phyloP scores from a whole-genome alignment of 257 asterid species.

The Solanum piurae region DNA sequence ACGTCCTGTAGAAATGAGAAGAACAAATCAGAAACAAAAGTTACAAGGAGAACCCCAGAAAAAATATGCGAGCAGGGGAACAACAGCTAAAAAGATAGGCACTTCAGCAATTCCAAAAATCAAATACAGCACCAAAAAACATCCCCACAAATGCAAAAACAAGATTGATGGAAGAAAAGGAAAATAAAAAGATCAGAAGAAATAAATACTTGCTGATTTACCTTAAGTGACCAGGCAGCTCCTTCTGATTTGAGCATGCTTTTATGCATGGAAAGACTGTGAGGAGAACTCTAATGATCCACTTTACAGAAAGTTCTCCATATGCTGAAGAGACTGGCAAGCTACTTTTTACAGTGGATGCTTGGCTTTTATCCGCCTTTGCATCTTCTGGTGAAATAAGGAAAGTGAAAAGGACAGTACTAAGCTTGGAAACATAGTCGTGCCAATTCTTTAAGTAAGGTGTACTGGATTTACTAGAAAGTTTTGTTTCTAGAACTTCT shows the following conservation, averaged over 20 bases:
- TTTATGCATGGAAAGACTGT: slow-evolving; percentile 84
- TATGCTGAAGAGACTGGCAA: slow-evolving; percentile 59
- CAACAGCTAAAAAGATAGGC: not conserved
- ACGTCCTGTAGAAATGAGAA: slow-evolving; percentile 46
- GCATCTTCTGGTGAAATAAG: slow-evolving; percentile 58
- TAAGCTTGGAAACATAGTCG: slow-evolving; percentile 62
- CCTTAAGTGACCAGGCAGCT: slow-evolving; percentile 85
- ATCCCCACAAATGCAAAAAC: not conserved
- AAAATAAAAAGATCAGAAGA: slow-evolving; percentile 2
- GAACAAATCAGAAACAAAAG: not conserved
- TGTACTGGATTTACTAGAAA: slow-evolving; percentile 20
- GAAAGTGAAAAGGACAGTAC: slow-evolving; percentile 62
- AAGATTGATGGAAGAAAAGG: not conserved
- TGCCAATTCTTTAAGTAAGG: slow-evolving; percentile 50
- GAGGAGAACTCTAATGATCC: slow-evolving; percentile 85
- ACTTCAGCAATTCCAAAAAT: not conserved
- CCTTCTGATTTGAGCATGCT: slow-evolving; percentile 77
- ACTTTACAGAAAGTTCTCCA: slow-evolving; percentile 83
- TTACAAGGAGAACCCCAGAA: not conserved
- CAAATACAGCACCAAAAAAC: slow-evolving; percentile 8
- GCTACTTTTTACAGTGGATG: slow-evolving; percentile 39
- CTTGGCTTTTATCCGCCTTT: slow-evolving; percentile 21
- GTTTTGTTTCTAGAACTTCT: slow-evolving; percentile 21
- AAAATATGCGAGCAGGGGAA: not conserved
- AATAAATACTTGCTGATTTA: slow-evolving; percentile 15